These are phyloP conservation scores for Pyrenophora seminiperda DNA, from an alignment of 2,329 filamentous ascomycete genomes.

Conservation along the genomic window DNA sequence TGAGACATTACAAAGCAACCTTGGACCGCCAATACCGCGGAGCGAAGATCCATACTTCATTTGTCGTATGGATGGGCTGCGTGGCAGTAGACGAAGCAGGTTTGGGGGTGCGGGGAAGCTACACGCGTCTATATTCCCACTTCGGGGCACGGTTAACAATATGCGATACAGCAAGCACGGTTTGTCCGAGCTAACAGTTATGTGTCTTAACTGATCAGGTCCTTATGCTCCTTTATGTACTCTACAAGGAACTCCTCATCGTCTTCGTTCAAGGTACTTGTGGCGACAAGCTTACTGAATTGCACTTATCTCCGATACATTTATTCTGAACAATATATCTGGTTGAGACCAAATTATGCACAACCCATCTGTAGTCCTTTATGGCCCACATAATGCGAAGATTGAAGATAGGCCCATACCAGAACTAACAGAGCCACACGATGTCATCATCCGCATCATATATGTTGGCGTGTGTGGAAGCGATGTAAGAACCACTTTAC, in stretches of 20 bases:
- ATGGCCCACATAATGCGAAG: conserved; percentile 46
- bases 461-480: conserved; percentile 54
- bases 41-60: neutral
- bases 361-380: conserved; percentile 53
- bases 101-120: conserved; percentile 13
- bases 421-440: conserved; percentile 41
- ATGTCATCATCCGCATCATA: conserved; percentile 53
- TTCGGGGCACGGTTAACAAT: neutral
- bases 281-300: neutral
- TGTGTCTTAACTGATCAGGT: no score
- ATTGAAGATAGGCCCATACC: conserved; percentile 50
- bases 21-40: no score
- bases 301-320: no score
- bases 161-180: neutral
- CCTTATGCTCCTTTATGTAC: no score
- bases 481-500: conserved; percentile 23
- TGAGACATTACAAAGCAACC: no score
- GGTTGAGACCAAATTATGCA: conserved; percentile 18
- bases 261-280: neutral
- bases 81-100: neutral
- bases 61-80: neutral
- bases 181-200: no score
- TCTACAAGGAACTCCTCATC: neutral
- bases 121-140: conserved; percentile 26
- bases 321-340: no score